Evolutionary conservation across 192 early-diverging fungal species (phyloP).

Genomic region (Lobulomyces angularis): DNA sequence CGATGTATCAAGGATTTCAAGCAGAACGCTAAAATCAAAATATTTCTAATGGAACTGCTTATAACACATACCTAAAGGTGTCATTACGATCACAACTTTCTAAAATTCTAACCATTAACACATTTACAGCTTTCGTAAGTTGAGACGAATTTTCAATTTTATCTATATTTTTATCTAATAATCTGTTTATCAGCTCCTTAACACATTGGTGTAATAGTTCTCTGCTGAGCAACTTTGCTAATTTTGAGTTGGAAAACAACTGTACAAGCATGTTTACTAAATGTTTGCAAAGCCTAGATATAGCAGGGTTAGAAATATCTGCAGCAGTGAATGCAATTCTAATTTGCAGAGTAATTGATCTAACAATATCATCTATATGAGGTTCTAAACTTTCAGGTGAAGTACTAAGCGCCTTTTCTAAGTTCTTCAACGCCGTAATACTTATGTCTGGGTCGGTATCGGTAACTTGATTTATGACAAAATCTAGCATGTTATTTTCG

Average conservation of each 20-base stretch:
- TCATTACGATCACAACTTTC: constrained; percentile 76
- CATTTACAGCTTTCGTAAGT: constrained; percentile 64
- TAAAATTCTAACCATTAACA: constrained; percentile 78
- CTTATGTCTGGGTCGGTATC: constrained; percentile 46
- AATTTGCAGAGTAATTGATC: constrained; percentile 59
- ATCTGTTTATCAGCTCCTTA: constrained; percentile 61
- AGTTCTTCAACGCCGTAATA: constrained; percentile 61
- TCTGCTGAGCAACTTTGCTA: constrained; percentile 51
- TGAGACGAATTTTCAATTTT: constrained; percentile 41
- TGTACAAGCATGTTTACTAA: constrained; percentile 62
- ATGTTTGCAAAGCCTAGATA: constrained; percentile 61
- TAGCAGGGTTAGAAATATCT: constrained; percentile 26
- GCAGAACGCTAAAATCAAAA: constrained; percentile 42
- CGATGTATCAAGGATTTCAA: constrained; percentile 52
- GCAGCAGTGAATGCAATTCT: constrained; percentile 55
- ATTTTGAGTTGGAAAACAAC: constrained; percentile 55
- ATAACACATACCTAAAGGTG: constrained; percentile 42
- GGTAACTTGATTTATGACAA: constrained; percentile 56
- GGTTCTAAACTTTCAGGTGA: constrained; percentile 37
- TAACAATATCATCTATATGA: constrained; percentile 53
- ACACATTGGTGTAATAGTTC: constrained; percentile 56
- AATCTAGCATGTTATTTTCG: too few relatives aligned
- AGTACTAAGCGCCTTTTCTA: constrained; percentile 51
- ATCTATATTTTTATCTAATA: constrained; percentile 67
- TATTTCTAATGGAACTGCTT: background rate